A percentile compares a stretch with the other conserved stretches of the same genome.
Conservation (phyloP, 2,329 filamentous ascomycete species). For the Diaporthe vexans region DNA sequence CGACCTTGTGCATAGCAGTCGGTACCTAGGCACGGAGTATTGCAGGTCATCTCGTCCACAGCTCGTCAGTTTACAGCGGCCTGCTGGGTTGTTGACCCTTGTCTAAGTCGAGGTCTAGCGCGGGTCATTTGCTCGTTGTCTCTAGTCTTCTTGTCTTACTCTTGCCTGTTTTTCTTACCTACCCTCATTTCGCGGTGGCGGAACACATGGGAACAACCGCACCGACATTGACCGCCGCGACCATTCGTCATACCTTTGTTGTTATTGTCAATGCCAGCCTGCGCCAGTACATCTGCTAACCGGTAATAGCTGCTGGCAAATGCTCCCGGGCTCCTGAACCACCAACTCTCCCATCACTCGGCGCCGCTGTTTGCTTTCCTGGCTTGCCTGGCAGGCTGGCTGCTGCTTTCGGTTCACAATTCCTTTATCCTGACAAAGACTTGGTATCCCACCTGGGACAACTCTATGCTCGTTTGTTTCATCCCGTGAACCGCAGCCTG, state of each 20-base stretch:
- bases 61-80: slow-evolving; percentile 23
- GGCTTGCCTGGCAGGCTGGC: background rate
- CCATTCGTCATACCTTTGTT: slow-evolving; percentile 29
- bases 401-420: slow-evolving; percentile 10
- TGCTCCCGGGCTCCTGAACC: background rate
- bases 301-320: background rate
- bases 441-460: background rate
- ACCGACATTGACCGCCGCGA: background rate
- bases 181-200: slow-evolving; percentile 1
- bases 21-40: slow-evolving; percentile 21
- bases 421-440: slow-evolving; percentile 7
- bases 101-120: slow-evolving; percentile 15
- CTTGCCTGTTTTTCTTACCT: background rate
- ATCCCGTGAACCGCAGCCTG: slow-evolving; percentile 6
- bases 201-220: background rate
- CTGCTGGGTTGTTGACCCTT: background rate
- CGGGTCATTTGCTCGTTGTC: slow-evolving; percentile 14
- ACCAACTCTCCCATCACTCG: background rate
- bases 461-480: background rate
- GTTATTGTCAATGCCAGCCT: slow-evolving; percentile 15
- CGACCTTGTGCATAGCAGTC: slow-evolving; percentile 1
- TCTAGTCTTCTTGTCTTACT: slow-evolving; percentile 18
- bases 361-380: background rate
- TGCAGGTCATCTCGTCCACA: background rate
- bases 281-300: slow-evolving; percentile 21